These are phyloP conservation scores for Berkeleyomyces basicola DNA, from an alignment of 2,329 filamentous ascomycete species.

Conservation along the genomic window DNA sequence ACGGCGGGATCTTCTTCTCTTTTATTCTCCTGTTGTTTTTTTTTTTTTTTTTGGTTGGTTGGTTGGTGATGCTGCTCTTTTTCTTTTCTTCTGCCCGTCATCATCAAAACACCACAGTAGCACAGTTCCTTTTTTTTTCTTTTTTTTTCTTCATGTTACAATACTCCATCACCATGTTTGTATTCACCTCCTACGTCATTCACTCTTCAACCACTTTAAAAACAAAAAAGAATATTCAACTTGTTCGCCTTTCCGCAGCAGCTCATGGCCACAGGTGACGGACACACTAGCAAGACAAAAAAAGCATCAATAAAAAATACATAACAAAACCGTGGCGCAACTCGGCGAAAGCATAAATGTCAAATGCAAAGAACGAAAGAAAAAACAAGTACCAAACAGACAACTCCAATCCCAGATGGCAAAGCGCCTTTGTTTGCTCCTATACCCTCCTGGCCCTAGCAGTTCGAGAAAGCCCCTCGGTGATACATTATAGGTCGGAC, in stretches of 20 bases:
- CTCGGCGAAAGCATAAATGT: not conserved
- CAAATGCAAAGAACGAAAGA: not conserved
- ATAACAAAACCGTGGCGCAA: conserved; percentile 1
- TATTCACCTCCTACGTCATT: too few species aligned
- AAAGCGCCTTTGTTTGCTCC: conserved; percentile 7
- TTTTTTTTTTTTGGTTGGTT: too few species aligned
- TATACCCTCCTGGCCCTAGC: not conserved
- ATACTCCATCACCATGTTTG: too few species aligned
- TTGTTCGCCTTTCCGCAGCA: not conserved
- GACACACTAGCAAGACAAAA: not conserved
- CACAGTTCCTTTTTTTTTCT: too few species aligned
- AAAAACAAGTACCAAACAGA: not conserved
- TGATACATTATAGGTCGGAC: not conserved
- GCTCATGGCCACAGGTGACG: conserved; percentile 16
- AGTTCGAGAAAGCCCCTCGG: not conserved
- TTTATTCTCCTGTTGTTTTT: not conserved
- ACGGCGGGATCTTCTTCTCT: not conserved
- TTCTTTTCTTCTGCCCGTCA: too few species aligned
- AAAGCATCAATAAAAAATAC: conserved; percentile 8
- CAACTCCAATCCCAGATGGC: conserved; percentile 11
- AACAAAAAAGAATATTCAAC: too few species aligned
- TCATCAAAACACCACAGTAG: too few species aligned
- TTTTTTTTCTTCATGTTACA: too few species aligned
- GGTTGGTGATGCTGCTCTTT: too few species aligned
- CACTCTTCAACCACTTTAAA: too few species aligned